A percentile compares a stretch with the other conserved stretches of the same genome.
phyloP scores from a whole-genome alignment of 305 asterid genomes.

The Rubia peregrina region DNA sequence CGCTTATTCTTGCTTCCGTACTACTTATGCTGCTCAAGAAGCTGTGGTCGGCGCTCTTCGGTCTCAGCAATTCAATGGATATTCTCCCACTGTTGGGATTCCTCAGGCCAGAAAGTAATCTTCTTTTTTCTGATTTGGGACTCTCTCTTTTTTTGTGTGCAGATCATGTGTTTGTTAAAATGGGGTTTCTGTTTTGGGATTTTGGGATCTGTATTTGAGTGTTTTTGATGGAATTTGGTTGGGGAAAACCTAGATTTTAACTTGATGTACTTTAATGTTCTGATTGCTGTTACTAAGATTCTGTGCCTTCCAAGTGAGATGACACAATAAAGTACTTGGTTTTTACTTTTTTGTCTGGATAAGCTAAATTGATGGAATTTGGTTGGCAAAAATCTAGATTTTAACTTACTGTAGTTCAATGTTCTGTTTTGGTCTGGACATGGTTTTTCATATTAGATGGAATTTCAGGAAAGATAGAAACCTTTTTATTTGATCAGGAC shows the following conservation, averaged over 20 bases:
- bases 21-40: conserved; percentile 24
- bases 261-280: too few species aligned
- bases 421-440: not conserved
- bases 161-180: not conserved
- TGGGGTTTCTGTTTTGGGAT: not conserved
- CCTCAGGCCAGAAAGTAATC: conserved; percentile 29
- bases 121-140: not conserved
- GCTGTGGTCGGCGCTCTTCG: conserved; percentile 24
- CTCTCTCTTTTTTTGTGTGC: not conserved
- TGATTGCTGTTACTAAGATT: too few species aligned
- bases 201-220: not conserved
- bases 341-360: not conserved
- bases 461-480: not conserved
- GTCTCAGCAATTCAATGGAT: conserved; percentile 32
- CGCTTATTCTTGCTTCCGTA: conserved; percentile 24
- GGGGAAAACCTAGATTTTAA: too few species aligned
- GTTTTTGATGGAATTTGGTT: not conserved
- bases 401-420: not conserved
- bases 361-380: not conserved
- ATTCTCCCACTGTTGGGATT: conserved; percentile 31
- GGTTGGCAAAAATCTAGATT: not conserved
- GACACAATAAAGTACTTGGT: too few species aligned
- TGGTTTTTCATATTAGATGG: not conserved
- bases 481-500: too few species aligned
- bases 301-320: too few species aligned